Percentiles rank a stretch among this genome's conserved stretches.
These are phyloP conservation scores for Monascus purpureus DNA, from an alignment of 495 filamentous ascomycete species.

Conservation along the genomic window DNA sequence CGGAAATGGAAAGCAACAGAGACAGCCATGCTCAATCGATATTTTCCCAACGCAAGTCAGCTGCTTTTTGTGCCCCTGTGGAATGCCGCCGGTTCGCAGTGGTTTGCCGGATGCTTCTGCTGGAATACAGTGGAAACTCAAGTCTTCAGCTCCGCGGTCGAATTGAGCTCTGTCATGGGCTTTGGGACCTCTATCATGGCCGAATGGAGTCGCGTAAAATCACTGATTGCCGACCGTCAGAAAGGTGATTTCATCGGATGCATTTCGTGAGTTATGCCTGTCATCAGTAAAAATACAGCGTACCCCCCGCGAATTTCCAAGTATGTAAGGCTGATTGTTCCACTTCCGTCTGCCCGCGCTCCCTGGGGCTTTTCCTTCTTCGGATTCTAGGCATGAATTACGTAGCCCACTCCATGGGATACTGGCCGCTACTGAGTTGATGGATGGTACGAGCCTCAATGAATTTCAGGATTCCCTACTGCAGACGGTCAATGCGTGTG, in stretches of 20 bases:
- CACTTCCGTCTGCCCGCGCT: no score
- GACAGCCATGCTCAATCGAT: constrained; percentile 26
- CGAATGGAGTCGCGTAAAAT: constrained; percentile 48
- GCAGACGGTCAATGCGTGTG: constrained; percentile 61
- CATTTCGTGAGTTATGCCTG: no score
- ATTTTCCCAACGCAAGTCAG: constrained; percentile 31
- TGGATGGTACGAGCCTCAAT: constrained; percentile 30
- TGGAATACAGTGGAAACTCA: constrained; percentile 39
- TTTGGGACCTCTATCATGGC: constrained; percentile 58
- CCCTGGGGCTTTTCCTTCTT: no score
- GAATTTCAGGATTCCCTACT: constrained; percentile 50
- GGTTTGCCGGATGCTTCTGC: constrained; percentile 54
- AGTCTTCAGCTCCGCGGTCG: constrained; percentile 26
- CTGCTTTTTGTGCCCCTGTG: constrained; percentile 47
- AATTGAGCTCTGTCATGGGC: constrained; percentile 40
- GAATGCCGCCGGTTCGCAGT: constrained; percentile 53
- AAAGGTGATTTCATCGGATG: constrained; percentile 68
- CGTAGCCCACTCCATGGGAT: constrained; percentile 68
- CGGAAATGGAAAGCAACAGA: constrained; percentile 27
- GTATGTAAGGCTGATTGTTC: no score
- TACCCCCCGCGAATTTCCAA: no score
- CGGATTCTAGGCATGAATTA: constrained; percentile 71
- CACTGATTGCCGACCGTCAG: constrained; percentile 41
- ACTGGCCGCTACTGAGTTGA: constrained; percentile 55
- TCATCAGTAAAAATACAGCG: no score